Percentiles rank a stretch among this genome's conserved stretches.
Evolutionary conservation across 2,329 filamentous ascomycete species (phyloP).

Genomic region (Aurifilum marmelostoma): DNA sequence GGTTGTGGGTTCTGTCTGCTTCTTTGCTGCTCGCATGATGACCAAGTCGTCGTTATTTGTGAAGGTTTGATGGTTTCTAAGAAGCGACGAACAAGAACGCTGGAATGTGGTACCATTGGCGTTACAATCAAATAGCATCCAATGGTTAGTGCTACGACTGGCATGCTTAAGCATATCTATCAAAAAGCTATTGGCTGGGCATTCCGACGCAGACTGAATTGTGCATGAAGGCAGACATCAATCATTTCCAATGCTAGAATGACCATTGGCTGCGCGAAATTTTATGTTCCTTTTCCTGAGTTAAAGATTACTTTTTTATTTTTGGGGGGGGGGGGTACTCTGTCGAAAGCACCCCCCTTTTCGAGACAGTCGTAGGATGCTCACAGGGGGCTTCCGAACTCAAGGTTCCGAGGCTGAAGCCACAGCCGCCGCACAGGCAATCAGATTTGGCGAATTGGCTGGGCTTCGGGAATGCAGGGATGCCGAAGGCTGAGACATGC

Average conservation of each 20-base stretch:
- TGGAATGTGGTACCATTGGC: neutral
- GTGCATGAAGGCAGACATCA: neutral
- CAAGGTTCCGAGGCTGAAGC: neutral
- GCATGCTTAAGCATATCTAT: neutral
- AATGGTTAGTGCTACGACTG: neutral
- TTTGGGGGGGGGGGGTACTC: too few relatives aligned
- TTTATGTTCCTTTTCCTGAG: too few relatives aligned
- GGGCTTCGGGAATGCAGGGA: neutral
- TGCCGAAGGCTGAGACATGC: slow-evolving; percentile 14
- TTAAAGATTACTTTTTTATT: too few relatives aligned
- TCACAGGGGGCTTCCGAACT: neutral
- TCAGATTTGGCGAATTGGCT: neutral
- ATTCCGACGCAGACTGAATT: neutral
- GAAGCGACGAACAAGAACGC: neutral
- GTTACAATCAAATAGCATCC: neutral
- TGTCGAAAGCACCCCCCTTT: too few relatives aligned
- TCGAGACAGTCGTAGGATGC: neutral
- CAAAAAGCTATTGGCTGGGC: neutral
- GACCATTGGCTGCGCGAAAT: too few relatives aligned
- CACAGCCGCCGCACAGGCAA: neutral
- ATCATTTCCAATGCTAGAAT: neutral
- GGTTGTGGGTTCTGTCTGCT: slow-evolving; percentile 25
- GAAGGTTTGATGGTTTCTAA: slow-evolving; percentile 14
- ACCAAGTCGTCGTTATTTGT: slow-evolving; percentile 15
- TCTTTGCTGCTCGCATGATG: slow-evolving; percentile 20